Conservation (phyloP, 805 yeast species). For the Priceomyces melissophilus region DNA sequence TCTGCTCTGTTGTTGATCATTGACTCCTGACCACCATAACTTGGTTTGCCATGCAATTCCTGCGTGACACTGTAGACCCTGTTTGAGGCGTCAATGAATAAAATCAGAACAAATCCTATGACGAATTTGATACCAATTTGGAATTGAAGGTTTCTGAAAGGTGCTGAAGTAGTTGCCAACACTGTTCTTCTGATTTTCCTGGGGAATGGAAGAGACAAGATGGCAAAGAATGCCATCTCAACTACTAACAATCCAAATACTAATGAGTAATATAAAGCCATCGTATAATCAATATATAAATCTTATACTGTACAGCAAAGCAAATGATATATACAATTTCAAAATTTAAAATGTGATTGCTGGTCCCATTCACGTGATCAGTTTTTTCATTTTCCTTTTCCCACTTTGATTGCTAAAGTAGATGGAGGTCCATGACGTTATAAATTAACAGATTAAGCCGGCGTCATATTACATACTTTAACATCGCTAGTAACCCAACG, state of each 20-base stretch:
- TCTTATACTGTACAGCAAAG: not conserved
- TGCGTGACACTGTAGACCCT: slow-evolving; percentile 67
- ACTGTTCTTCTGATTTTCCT: slow-evolving; percentile 65
- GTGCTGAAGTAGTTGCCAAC: slow-evolving; percentile 58
- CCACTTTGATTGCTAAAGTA: not conserved
- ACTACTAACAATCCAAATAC: slow-evolving; percentile 73
- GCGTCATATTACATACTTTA: not conserved
- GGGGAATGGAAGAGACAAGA: slow-evolving; percentile 86
- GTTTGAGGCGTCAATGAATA: slow-evolving; percentile 86
- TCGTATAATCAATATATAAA: slow-evolving; percentile 7
- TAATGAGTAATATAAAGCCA: slow-evolving; percentile 44
- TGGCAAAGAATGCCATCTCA: slow-evolving; percentile 76
- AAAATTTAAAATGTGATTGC: not conserved
- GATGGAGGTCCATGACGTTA: not conserved
- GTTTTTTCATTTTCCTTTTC: not conserved
- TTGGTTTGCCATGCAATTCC: slow-evolving; percentile 45
- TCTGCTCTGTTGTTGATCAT: slow-evolving; percentile 66
- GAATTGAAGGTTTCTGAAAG: slow-evolving; percentile 68
- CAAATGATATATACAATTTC: not conserved
- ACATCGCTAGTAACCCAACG: slow-evolving; percentile 32
- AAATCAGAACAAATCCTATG: slow-evolving; percentile 74
- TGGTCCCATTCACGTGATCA: not conserved
- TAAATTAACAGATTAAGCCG: not conserved
- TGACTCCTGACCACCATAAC: slow-evolving; percentile 14
- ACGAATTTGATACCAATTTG: slow-evolving; percentile 78